These are phyloP conservation scores for Ligustrum vulgare DNA, from an alignment of 257 asterid species.

Conservation along the genomic window DNA sequence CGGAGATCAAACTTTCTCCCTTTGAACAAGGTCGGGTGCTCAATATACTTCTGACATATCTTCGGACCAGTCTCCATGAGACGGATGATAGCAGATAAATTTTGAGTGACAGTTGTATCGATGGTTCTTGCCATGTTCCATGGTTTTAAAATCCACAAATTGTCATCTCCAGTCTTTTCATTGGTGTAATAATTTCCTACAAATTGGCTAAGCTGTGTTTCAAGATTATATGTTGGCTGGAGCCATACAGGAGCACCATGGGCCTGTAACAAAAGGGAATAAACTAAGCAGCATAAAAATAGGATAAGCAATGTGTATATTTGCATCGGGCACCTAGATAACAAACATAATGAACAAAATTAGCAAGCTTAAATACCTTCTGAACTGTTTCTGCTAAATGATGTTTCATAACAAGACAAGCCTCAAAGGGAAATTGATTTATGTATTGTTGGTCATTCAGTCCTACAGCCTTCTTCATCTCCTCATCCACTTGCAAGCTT, in stretches of 20 bases:
- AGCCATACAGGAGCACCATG: slow-evolving; percentile 87
- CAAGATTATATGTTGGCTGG: slow-evolving; percentile 95
- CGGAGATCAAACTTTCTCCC: slow-evolving; percentile 96
- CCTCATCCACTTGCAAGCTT: slow-evolving; percentile 80
- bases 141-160: slow-evolving; percentile 94
- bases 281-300: slow-evolving; percentile 22
- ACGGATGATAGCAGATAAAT: slow-evolving; percentile 80
- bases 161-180: slow-evolving; percentile 62
- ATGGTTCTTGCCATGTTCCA: slow-evolving; percentile 99
- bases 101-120: slow-evolving; percentile 80
- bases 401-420: slow-evolving; percentile 97
- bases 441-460: slow-evolving; percentile 71
- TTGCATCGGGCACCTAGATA: slow-evolving; percentile 14
- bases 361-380: slow-evolving; percentile 49
- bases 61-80: slow-evolving; percentile 99
- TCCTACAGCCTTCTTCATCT: slow-evolving; percentile 73
- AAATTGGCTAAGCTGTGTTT: slow-evolving; percentile 79
- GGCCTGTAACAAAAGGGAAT: slow-evolving; percentile 49
- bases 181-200: slow-evolving; percentile 73
- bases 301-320: slow-evolving; percentile 3
- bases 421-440: slow-evolving; percentile 96
- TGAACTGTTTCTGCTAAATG: slow-evolving; percentile 87
- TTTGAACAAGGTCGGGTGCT: slow-evolving; percentile 82
- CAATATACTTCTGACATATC: slow-evolving; percentile 94
- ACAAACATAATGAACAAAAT: slow-evolving; percentile 10